Evolutionary conservation across 1,284 basidiomycete genomes (phyloP), one percentile per base, ranked within the genome.

Genomic region (Phylloporus gajari): DNA sequence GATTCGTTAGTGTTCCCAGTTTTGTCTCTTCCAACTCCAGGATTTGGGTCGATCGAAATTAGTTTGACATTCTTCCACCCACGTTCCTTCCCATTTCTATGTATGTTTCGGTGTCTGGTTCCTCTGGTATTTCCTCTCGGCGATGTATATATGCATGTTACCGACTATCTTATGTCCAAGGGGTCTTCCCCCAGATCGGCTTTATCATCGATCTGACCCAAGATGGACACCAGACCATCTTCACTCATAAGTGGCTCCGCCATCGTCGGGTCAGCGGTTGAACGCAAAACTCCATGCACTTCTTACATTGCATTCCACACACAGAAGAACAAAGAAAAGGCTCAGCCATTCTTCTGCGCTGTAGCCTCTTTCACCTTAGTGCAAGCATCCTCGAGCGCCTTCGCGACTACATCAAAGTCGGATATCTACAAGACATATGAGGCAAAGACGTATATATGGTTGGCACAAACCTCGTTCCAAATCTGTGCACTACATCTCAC

Each of bases 401-500:
- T 66, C 5, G 81, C 82, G 2, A 82, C 17, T 40, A 77, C 64
- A 38, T 82, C 80, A 68, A 81, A 81, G 70, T 81, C 80, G 25
- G 82, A 83, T 69, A 82, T 74, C 80, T 81, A 56, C 11, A n/a
- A 62, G n/a, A 48, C 8, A 40, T 42, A n/a, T 30, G 35, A 15
- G 5, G 23, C 38, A 46, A 48, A 23, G 27, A 8, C 3, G 9
- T 12, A 44, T 32, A n/a, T 19, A 59, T 5, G n/a, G n/a, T 35
- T 5, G 48, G 30, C 30, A 84, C 88, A 38, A 73, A 93, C 92
- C 84, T 94, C 93, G 68, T 89, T 91, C 87, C 88, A 95, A 2
- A 95, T 88, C 79, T 95, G 94, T 15, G 87, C 89, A 72, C 91
- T 92, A 78, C 89, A 90, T 58, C 94, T 85, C 7, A 87, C 86